Conservation (phyloP, 1,284 basidiomycete genomes). For the Meira nashicola region DNA sequence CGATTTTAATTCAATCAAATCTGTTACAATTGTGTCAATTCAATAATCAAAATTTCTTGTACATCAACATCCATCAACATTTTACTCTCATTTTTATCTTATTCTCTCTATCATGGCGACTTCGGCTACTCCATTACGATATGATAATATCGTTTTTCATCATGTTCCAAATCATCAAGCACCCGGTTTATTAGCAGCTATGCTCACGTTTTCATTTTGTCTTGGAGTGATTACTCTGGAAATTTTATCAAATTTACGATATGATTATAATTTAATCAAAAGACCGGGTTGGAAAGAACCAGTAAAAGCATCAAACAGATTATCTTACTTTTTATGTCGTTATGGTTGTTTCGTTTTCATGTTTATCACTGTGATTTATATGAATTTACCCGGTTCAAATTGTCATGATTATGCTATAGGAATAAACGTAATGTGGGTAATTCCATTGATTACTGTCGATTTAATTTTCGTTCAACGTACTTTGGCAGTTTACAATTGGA, state of each 20-base stretch:
- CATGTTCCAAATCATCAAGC: not conserved
- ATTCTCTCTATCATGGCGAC: no score
- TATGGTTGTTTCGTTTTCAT: not conserved
- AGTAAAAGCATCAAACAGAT: not conserved
- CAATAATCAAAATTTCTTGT: no score
- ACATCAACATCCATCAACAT: no score
- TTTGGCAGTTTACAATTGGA: not conserved
- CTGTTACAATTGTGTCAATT: no score
- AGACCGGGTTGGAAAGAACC: not conserved
- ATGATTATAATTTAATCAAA: not conserved
- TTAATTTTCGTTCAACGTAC: slow-evolving; percentile 3
- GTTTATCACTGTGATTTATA: not conserved
- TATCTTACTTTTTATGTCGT: not conserved
- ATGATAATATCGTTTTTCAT: not conserved
- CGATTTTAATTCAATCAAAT: no score
- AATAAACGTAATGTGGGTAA: not conserved
- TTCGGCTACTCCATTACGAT: not conserved
- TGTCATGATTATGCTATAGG: not conserved
- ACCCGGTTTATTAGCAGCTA: not conserved
- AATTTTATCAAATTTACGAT: not conserved
- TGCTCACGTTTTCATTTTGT: slow-evolving; percentile 1
- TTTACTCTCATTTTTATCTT: no score
- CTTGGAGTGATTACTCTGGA: not conserved
- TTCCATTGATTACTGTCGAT: not conserved
- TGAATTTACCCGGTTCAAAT: not conserved